Percentiles rank a stretch among this genome's conserved stretches.
These are phyloP conservation scores for Paragyromitra xinjiangensis DNA, from an alignment of 495 filamentous ascomycete genomes.

Conservation along the genomic window DNA sequence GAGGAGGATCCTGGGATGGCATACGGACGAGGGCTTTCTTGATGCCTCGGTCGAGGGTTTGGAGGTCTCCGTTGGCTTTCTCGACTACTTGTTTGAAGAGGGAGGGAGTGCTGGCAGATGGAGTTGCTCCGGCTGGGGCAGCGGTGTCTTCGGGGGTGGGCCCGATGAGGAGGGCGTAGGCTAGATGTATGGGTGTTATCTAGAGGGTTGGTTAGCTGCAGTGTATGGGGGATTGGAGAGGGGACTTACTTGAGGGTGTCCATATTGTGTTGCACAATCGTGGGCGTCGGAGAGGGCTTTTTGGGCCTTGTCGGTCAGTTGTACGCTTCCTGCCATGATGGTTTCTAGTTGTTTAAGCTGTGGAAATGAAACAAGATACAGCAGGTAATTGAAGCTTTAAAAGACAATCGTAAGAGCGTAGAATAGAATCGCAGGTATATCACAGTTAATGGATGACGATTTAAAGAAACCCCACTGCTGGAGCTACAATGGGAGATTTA, in stretches of 20 bases:
- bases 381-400: not conserved
- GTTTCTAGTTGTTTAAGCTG: not conserved
- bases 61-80: slow-evolving; percentile 89
- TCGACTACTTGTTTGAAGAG: slow-evolving; percentile 95
- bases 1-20: slow-evolving; percentile 92
- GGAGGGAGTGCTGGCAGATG: slow-evolving; percentile 69
- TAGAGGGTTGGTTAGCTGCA: not conserved
- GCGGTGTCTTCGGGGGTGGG: slow-evolving; percentile 76
- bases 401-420: not conserved
- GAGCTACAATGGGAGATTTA: slow-evolving; percentile 1
- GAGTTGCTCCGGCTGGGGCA: slow-evolving; percentile 71
- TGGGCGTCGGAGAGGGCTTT: slow-evolving; percentile 87
- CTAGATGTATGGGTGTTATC: slow-evolving; percentile 80
- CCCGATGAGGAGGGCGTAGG: slow-evolving; percentile 80
- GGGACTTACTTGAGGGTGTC: slow-evolving; percentile 77
- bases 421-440: not conserved
- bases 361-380: too few species aligned
- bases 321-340: slow-evolving; percentile 52
- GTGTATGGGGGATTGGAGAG: not conserved
- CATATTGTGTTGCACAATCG: slow-evolving; percentile 81
- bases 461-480: not conserved
- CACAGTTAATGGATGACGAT: not conserved
- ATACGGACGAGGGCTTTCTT: slow-evolving; percentile 91
- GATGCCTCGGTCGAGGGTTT: slow-evolving; percentile 82
- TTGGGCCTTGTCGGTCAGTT: slow-evolving; percentile 91